A percentile compares a stretch with the other conserved stretches of the same genome.
These are phyloP conservation scores for Linaria vulgaris DNA, from an alignment of 257 asterid genomes.

Conservation along the genomic window DNA sequence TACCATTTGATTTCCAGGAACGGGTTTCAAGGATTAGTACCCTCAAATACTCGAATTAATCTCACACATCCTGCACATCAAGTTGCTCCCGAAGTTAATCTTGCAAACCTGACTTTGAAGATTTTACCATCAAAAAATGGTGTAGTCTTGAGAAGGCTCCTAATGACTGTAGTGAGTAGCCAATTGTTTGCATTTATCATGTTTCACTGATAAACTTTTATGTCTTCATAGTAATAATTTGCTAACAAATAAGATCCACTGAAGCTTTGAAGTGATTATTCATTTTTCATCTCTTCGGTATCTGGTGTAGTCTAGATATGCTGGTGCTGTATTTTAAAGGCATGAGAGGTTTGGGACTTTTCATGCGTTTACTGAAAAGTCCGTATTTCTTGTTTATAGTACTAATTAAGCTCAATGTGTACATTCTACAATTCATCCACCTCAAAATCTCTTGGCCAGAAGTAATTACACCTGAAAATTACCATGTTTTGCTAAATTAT, in stretches of 20 bases:
- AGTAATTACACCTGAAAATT: background rate
- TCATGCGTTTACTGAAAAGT: no score
- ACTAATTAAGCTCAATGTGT: no score
- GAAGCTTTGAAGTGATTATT: no score
- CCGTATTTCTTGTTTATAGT: background rate
- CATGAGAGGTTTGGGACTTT: no score
- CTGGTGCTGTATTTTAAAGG: no score
- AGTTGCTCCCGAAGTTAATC: constrained; percentile 50
- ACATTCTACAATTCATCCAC: background rate
- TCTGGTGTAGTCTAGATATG: no score
- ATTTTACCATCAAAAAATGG: constrained; percentile 84
- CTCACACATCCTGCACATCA: constrained; percentile 40
- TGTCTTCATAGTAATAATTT: background rate
- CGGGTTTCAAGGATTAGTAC: constrained; percentile 47
- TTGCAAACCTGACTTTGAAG: constrained; percentile 64
- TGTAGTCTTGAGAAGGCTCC: constrained; percentile 72
- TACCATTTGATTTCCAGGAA: constrained; percentile 49
- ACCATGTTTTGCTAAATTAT: background rate
- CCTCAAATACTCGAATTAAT: constrained; percentile 44
- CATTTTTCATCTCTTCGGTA: no score
- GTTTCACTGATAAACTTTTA: constrained; percentile 5
- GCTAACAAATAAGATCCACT: no score
- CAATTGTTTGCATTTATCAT: constrained; percentile 22
- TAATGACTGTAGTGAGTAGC: constrained; percentile 78
- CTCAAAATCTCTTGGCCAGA: background rate